These are phyloP conservation scores for Claviceps humidiphila DNA, from an alignment of 2,329 filamentous ascomycete species.

Conservation along the genomic window DNA sequence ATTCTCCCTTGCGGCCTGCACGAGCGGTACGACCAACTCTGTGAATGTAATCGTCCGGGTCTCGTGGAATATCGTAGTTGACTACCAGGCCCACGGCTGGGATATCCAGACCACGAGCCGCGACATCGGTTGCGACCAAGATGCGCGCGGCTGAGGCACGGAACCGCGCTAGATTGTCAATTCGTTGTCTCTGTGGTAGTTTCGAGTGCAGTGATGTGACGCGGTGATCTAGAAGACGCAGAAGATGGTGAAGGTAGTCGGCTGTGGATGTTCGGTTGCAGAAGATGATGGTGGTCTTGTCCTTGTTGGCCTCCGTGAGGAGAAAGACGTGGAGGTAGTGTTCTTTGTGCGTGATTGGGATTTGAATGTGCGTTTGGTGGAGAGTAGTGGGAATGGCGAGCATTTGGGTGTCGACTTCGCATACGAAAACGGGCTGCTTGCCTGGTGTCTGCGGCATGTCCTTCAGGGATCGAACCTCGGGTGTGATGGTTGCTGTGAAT, in stretches of 20 bases:
- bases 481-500: conserved; percentile 91
- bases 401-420: conserved; percentile 66
- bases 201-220: conserved; percentile 85
- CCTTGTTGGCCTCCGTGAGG: conserved; percentile 59
- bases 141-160: conserved; percentile 79
- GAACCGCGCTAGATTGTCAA: conserved; percentile 81
- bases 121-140: conserved; percentile 89
- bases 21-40: conserved; percentile 89
- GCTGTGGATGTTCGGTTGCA: conserved; percentile 86
- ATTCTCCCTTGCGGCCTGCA: conserved; percentile 71
- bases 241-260: conserved; percentile 74
- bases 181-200: conserved; percentile 72
- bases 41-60: conserved; percentile 96
- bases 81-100: conserved; percentile 81
- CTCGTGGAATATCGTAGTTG: conserved; percentile 93
- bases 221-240: conserved; percentile 74
- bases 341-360: conserved; percentile 85
- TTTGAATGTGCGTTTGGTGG: conserved; percentile 71
- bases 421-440: conserved; percentile 71
- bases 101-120: conserved; percentile 87
- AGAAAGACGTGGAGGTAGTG: conserved; percentile 88
- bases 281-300: conserved; percentile 80
- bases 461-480: conserved; percentile 80
- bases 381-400: conserved; percentile 72
- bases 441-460: conserved; percentile 55